Percentiles rank a stretch among this genome's conserved stretches.
These are phyloP conservation scores for Nowakowskiella sp. DNA, from an alignment of 192 early-diverging fungal genomes.

Conservation along the genomic window DNA sequence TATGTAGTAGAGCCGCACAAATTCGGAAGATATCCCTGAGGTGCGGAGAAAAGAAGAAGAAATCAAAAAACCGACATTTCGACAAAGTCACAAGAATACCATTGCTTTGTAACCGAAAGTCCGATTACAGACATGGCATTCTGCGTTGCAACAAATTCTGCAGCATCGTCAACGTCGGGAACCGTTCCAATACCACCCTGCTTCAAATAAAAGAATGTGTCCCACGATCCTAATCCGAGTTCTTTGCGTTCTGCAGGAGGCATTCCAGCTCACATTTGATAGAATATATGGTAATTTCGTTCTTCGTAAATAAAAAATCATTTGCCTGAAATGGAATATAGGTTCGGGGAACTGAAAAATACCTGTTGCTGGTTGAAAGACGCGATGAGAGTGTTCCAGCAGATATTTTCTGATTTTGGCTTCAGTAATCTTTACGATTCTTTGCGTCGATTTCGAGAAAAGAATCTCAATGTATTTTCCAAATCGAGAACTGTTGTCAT, in stretches of 20 bases:
- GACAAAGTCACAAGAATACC: conserved; percentile 27
- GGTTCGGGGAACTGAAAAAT: neutral
- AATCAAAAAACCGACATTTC: neutral
- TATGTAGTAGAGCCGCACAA: conserved; percentile 67
- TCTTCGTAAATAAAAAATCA: conserved; percentile 34
- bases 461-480: conserved; percentile 80
- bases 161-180: conserved; percentile 72
- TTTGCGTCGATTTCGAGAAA: conserved; percentile 34
- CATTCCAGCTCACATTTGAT: conserved; percentile 51
- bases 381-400: conserved; percentile 80
- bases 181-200: conserved; percentile 65
- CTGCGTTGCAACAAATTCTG: conserved; percentile 72
- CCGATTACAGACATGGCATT: conserved; percentile 71
- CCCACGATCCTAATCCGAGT: conserved; percentile 54
- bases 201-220: conserved; percentile 68
- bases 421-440: conserved; percentile 62
- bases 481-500: conserved; percentile 91
- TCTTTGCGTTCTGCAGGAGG: conserved; percentile 48
- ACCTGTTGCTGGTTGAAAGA: conserved; percentile 68
- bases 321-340: neutral
- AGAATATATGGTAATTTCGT: conserved; percentile 94
- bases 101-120: conserved; percentile 62
- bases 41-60: too few relatives aligned
- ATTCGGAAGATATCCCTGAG: conserved; percentile 52
- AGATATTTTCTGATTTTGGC: conserved; percentile 84